Conservation (phyloP, 1,284 basidiomycete species). For the Sanghuangporus baumii region DNA sequence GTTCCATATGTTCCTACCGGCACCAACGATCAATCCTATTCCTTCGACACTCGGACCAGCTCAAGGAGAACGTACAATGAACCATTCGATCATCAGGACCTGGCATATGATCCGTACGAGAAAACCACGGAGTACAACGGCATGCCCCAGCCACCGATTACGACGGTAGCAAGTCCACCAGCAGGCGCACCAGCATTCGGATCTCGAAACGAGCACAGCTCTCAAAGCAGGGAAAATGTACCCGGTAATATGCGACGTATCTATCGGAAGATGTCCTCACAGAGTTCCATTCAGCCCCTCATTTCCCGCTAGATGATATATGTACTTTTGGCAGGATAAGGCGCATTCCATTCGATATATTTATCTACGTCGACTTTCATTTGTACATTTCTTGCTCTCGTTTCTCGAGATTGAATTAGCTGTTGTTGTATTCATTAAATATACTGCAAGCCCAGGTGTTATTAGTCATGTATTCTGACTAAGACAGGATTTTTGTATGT, state of each 20-base stretch:
- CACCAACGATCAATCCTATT: background rate
- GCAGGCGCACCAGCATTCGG: background rate
- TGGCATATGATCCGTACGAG: background rate
- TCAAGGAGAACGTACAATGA: background rate
- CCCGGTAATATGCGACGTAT: background rate
- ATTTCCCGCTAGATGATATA: background rate
- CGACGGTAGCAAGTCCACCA: background rate
- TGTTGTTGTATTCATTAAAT: too few species aligned
- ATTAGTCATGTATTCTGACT: too few species aligned
- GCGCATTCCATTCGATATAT: too few species aligned
- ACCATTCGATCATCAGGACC: background rate
- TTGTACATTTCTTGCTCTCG: too few species aligned
- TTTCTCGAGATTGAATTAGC: too few species aligned
- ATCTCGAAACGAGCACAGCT: background rate
- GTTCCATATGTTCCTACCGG: background rate
- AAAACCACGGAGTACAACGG: background rate
- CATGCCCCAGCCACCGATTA: background rate
- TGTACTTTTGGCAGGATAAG: too few species aligned
- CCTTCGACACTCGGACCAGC: background rate
- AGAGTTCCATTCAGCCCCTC: background rate
- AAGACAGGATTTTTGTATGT: too few species aligned
- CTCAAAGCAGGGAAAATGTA: background rate
- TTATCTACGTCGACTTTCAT: too few species aligned
- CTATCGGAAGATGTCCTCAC: background rate
- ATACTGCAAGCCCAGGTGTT: too few species aligned